Conservation (phyloP, 257 asterid genomes). For the Capsicum chinense region DNA sequence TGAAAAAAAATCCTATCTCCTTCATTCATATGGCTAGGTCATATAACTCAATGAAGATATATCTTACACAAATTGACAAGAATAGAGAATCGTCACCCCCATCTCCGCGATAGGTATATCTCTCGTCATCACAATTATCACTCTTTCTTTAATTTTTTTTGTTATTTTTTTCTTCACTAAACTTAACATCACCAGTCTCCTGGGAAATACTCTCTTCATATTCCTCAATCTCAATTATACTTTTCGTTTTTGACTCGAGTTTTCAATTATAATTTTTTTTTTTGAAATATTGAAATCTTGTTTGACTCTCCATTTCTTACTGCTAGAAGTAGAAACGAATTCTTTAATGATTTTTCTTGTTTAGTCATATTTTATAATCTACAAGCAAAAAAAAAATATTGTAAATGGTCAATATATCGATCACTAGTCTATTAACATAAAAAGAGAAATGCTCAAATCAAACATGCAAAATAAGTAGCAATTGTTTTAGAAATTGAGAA, state of each 20-base stretch:
- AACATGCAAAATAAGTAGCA: no score
- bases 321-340: not conserved
- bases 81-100: not conserved
- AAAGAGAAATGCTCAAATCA: no score
- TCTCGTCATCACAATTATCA: not conserved
- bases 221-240: not conserved
- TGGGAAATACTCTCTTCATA: not conserved
- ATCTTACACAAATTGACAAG: no score
- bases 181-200: not conserved
- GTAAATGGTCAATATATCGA: no score
- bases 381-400: not conserved
- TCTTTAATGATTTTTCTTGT: not conserved
- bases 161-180: no score
- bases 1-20: no score
- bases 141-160: not conserved
- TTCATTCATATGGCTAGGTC: no score
- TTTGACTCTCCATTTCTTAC: not conserved
- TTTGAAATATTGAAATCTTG: not conserved
- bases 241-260: no score
- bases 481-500: no score
- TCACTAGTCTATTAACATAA: not conserved
- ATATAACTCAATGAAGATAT: no score
- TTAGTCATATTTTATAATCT: not conserved
- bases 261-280: no score
- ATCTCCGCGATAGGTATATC: not conserved